A percentile compares a stretch with the other conserved stretches of the same genome.
phyloP scores from a whole-genome alignment of 2,329 filamentous ascomycete species.

The Pseudopithomyces maydicus region DNA sequence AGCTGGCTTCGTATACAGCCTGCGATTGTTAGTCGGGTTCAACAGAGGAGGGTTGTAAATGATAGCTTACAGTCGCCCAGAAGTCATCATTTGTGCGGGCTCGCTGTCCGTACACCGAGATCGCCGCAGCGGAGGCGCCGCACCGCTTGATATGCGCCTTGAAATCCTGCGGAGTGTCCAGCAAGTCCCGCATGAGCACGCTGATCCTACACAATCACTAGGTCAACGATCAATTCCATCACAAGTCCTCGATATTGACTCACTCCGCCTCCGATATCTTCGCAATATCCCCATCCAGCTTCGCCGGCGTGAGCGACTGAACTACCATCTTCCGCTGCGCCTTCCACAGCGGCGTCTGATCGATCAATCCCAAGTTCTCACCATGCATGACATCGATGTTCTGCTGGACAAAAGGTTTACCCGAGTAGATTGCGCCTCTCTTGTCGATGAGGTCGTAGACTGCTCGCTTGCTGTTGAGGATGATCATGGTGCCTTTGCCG shows the following conservation, averaged over 20 bases:
- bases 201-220: constrained; percentile 15
- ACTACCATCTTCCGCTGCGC: constrained; percentile 25
- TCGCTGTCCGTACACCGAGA: too few relatives aligned
- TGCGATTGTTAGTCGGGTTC: too few relatives aligned
- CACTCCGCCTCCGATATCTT: too few relatives aligned
- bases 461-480: constrained; percentile 17
- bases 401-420: not conserved
- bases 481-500: constrained; percentile 20
- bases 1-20: too few relatives aligned
- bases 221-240: constrained; percentile 19
- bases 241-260: too few relatives aligned
- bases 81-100: too few relatives aligned
- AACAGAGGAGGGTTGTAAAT: too few relatives aligned
- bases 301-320: constrained; percentile 21
- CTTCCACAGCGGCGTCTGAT: constrained; percentile 21
- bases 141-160: too few relatives aligned
- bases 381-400: constrained; percentile 8
- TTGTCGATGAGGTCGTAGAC: constrained; percentile 25
- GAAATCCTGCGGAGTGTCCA: constrained; percentile 51
- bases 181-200: constrained; percentile 49
- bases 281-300: too few relatives aligned
- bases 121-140: too few relatives aligned
- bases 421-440: constrained; percentile 19
- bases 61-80: too few relatives aligned
- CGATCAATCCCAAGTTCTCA: constrained; percentile 26